Conservation (phyloP, 2,329 filamentous ascomycete species). For the Endothia cerciana region DNA sequence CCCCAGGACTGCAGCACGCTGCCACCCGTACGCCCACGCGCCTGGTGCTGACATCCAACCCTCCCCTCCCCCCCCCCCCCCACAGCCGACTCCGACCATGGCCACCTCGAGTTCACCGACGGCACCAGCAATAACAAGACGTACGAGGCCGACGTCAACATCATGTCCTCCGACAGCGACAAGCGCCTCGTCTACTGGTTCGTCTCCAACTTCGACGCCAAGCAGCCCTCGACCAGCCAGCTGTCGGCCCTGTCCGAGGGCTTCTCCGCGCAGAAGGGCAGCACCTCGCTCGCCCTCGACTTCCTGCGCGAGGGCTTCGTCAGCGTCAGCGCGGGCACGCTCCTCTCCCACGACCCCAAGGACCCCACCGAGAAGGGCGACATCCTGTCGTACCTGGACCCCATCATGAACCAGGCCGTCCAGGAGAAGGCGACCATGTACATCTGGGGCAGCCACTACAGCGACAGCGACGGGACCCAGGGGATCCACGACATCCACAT, state of each 20-base stretch:
- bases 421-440: slow-evolving; percentile 41
- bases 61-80: too few species aligned
- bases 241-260: slow-evolving; percentile 29
- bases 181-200: slow-evolving; percentile 52
- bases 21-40: not conserved
- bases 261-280: slow-evolving; percentile 26
- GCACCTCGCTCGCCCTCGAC: slow-evolving; percentile 31
- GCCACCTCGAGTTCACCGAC: slow-evolving; percentile 33
- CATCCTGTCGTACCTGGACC: slow-evolving; percentile 41
- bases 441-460: slow-evolving; percentile 43
- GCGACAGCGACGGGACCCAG: slow-evolving; percentile 39
- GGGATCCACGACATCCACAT: slow-evolving; percentile 48
- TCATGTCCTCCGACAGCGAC: slow-evolving; percentile 33
- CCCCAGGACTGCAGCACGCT: slow-evolving; percentile 5
- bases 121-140: slow-evolving; percentile 12
- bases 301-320: slow-evolving; percentile 31
- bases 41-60: not conserved
- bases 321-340: slow-evolving; percentile 31
- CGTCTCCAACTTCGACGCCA: slow-evolving; percentile 46
- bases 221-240: slow-evolving; percentile 31
- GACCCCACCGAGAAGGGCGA: slow-evolving; percentile 31
- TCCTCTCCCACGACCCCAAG: slow-evolving; percentile 26
- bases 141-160: slow-evolving; percentile 34
- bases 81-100: slow-evolving; percentile 26
- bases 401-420: slow-evolving; percentile 41